Evolutionary conservation across 108 stramenopile species (phyloP), one percentile per base, ranked within the genome.

Genomic region (Nitzschia sp.): DNA sequence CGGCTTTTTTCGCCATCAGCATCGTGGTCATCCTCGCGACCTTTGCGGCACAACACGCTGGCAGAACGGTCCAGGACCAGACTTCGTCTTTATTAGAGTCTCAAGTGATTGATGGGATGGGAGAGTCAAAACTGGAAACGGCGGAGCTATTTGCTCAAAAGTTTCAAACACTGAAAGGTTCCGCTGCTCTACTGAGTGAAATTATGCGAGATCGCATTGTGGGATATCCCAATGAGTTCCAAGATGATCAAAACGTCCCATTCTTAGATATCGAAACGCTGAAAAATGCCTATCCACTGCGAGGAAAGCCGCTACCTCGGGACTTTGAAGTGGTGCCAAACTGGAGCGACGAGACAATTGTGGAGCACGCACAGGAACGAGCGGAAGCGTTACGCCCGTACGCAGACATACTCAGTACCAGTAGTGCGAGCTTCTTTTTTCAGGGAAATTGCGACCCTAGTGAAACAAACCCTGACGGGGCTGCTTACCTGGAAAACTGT

Each of bases 361-460:
- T 35, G 48, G 48, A 67, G 33, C 53, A 54, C 30, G 34, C 26
- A 19, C 51, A 54, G 38, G 49, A 65, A 18, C 27, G 49, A 28
- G 49, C 47, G 3, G 64, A 62, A 1, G 8, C 42, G 1, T 25
- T 62, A 13, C 36, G 8, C 24, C 25, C 31, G 13, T 23, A 25
- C 2, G 24, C 24, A 17, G 6, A 19, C 24, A 6, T 65, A 1
- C 15, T 32, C 28, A 53, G 49, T 15, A 75, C 76, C 2, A 66
- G 48, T 5, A 29, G 25, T 29, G 79, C 85, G 18, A 33, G 60
- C 8, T 84, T 74, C 55, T 13, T 25, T 18, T 76, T 82, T 54
- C 82, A 84, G 55, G 85, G 85, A 15, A 64, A 60, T 25, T 87
- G 85, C 54, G 63, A 87, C 74, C 85, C 82, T 0, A 63, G 59